phyloP scores from a whole-genome alignment of 148 eudicot species.

The Cornus kousa region DNA sequence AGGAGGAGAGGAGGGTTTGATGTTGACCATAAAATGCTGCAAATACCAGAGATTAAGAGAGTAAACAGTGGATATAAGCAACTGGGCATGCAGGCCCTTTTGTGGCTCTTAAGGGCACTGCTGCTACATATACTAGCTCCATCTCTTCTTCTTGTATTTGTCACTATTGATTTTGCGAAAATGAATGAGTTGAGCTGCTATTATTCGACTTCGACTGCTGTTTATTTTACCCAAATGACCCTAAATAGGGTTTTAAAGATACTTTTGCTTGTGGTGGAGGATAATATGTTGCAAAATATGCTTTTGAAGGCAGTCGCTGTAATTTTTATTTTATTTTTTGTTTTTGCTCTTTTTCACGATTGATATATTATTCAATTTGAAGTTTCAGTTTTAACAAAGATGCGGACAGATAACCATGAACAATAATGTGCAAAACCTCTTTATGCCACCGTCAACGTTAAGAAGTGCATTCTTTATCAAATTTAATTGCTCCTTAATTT shows the following conservation, averaged over 20 bases:
- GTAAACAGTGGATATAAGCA: conserved; percentile 67
- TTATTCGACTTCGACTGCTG: too few relatives aligned
- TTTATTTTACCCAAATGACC: background rate
- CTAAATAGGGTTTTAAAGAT: background rate
- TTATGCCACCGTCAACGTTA: background rate
- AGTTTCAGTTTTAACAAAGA: background rate
- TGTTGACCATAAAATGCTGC: conserved; percentile 82
- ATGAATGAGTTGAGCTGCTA: background rate
- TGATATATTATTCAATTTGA: background rate
- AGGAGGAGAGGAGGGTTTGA: conserved; percentile 48
- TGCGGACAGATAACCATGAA: background rate
- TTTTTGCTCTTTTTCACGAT: background rate
- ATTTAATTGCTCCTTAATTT: background rate
- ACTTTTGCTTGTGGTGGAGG: background rate
- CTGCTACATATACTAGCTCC: conserved; percentile 78
- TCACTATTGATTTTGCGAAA: conserved; percentile 9
- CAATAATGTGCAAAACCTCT: background rate
- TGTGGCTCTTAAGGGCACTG: conserved; percentile 66
- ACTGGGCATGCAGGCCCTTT: conserved; percentile 76
- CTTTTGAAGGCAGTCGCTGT: background rate
- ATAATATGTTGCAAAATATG: background rate
- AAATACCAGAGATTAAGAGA: conserved; percentile 67
- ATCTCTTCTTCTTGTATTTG: conserved; percentile 31
- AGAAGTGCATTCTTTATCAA: background rate
- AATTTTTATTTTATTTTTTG: too few relatives aligned